Percentiles rank a stretch among this genome's conserved stretches.
Evolutionary conservation across 148 eudicot species (phyloP).

Genomic region (Rhododendron molle): DNA sequence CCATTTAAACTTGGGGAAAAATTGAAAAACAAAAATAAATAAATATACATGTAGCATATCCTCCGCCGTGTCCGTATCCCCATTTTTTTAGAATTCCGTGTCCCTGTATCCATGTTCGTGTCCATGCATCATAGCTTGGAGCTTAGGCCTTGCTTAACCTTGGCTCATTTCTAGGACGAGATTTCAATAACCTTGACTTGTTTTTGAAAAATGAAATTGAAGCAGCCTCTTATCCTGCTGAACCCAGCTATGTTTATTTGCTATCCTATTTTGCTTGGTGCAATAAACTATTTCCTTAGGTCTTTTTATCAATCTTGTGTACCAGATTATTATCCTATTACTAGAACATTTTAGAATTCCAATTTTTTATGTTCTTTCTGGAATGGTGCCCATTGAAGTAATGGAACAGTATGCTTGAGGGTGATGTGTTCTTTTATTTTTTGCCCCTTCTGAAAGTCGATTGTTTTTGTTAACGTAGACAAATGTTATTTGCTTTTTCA

Average conservation of each 20-base stretch:
- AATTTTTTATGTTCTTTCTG: neutral
- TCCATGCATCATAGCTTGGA: neutral
- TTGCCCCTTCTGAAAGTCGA: neutral
- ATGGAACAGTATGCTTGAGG: neutral
- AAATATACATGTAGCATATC: no score
- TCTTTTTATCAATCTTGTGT: neutral
- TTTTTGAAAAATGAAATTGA: constrained; percentile 8
- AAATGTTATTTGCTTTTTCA: neutral
- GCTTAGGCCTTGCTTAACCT: neutral
- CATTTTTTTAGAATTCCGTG: no score
- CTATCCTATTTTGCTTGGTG: neutral
- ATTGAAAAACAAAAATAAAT: no score
- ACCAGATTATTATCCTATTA: neutral
- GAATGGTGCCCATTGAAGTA: neutral
- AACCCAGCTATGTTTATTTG: neutral
- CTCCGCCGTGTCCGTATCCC: no score
- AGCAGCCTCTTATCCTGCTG: neutral
- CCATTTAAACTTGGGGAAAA: no score
- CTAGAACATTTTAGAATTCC: neutral
- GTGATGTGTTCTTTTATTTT: neutral
- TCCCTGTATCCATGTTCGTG: no score
- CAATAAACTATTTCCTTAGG: neutral
- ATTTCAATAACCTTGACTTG: neutral
- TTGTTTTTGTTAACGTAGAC: neutral
- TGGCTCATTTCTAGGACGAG: neutral